Percentiles rank a stretch among this genome's conserved stretches.
phyloP scores from a whole-genome alignment of 345 rosid genomes.

The Ceriops tagal region DNA sequence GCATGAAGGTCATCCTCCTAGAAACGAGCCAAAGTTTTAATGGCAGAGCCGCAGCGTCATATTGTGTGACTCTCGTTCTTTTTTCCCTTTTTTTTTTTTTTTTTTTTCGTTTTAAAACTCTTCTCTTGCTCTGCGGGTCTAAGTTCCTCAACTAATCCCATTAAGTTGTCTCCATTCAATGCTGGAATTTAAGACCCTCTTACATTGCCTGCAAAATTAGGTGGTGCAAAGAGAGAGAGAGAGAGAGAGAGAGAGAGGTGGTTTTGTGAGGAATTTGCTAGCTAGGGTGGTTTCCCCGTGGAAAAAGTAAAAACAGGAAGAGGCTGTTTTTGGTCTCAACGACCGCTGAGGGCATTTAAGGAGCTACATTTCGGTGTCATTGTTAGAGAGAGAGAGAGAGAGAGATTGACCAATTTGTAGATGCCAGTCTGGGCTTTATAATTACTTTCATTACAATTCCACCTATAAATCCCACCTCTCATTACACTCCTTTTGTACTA shows the following conservation, averaged over 20 bases:
- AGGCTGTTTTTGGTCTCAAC: slow-evolving; percentile 34
- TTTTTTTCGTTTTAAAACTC: background rate
- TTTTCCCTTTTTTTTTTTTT: background rate
- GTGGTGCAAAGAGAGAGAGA: slow-evolving; percentile 29
- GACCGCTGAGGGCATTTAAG: slow-evolving; percentile 57
- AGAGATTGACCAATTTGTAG: slow-evolving; percentile 32
- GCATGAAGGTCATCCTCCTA: background rate
- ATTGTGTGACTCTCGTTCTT: slow-evolving; percentile 8
- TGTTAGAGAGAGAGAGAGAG: slow-evolving; percentile 6
- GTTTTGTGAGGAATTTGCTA: slow-evolving; percentile 1
- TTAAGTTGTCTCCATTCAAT: slow-evolving; percentile 56
- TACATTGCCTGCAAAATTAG: slow-evolving; percentile 56
- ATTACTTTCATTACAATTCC: slow-evolving; percentile 40
- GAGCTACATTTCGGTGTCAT: slow-evolving; percentile 38
- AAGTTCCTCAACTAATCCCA: slow-evolving; percentile 74
- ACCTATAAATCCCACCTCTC: slow-evolving; percentile 49
- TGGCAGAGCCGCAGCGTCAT: background rate
- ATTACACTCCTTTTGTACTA: slow-evolving; percentile 21
- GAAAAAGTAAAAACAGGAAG: background rate
- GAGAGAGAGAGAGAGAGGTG: background rate
- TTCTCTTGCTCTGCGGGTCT: slow-evolving; percentile 3
- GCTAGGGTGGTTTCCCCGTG: background rate
- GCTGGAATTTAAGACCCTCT: slow-evolving; percentile 42
- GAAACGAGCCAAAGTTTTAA: background rate
- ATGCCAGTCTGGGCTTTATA: slow-evolving; percentile 52